These are phyloP conservation scores for Teunomyces atbi DNA, from an alignment of 805 yeast genomes.

Conservation along the genomic window DNA sequence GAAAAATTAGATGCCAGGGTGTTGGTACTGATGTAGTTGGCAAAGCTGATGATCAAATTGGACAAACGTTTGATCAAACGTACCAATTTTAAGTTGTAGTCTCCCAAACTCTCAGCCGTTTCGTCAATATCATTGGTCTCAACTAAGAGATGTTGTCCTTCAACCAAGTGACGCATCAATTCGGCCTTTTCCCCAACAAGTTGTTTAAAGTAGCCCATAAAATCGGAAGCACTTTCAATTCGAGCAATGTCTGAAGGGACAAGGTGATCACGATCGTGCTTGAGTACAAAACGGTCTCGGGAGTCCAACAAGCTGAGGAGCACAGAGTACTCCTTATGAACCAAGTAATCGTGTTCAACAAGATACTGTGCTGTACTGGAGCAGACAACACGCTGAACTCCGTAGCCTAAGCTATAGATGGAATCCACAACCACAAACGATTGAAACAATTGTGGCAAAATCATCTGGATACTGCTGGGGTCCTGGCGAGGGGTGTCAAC, in stretches of 20 bases:
- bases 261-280: background rate
- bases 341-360: slow-evolving; percentile 11
- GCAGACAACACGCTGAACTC: slow-evolving; percentile 20
- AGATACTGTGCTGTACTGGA: slow-evolving; percentile 6
- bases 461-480: slow-evolving; percentile 26
- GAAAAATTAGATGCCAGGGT: slow-evolving; percentile 1
- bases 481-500: slow-evolving; percentile 14
- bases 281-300: slow-evolving; percentile 7
- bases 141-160: slow-evolving; percentile 17
- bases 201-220: slow-evolving; percentile 20
- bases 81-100: slow-evolving; percentile 39
- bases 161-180: slow-evolving; percentile 34
- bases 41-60: slow-evolving; percentile 24
- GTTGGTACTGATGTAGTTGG: slow-evolving; percentile 21
- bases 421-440: slow-evolving; percentile 49
- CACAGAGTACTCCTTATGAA: slow-evolving; percentile 20
- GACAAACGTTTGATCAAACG: slow-evolving; percentile 38
- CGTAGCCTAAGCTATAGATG: slow-evolving; percentile 52
- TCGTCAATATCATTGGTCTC: slow-evolving; percentile 18
- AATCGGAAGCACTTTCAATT: slow-evolving; percentile 2
- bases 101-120: slow-evolving; percentile 26
- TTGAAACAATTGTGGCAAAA: slow-evolving; percentile 45
- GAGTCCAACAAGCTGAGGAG: slow-evolving; percentile 15
- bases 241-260: background rate
- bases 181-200: slow-evolving; percentile 36